Conservation (phyloP, 139 green algal species). For the Picochlorum sp. region DNA sequence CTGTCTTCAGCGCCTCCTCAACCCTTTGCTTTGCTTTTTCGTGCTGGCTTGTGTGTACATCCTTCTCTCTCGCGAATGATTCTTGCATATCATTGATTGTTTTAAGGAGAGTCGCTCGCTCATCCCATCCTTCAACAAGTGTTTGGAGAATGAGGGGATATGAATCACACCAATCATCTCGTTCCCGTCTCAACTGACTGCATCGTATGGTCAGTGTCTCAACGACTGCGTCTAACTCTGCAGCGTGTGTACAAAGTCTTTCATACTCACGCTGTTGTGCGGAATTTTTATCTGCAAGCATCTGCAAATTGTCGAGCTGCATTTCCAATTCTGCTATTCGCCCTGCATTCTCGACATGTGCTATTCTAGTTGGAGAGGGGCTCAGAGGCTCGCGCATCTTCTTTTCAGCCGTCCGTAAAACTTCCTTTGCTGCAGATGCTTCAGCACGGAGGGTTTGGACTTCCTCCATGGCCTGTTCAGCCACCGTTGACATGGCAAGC, state of each 20-base stretch:
- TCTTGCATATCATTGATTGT: neutral
- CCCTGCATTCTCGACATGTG: too few species aligned
- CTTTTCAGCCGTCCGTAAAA: constrained; percentile 16
- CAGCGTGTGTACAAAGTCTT: too few species aligned
- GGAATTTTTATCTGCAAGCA: too few species aligned
- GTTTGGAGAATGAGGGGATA: neutral
- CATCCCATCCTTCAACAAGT: neutral
- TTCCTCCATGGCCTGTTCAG: constrained; percentile 16
- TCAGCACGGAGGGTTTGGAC: constrained; percentile 14
- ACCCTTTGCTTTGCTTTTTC: neutral
- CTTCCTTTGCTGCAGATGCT: constrained; percentile 27
- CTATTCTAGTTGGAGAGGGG: too few species aligned
- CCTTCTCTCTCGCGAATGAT: neutral
- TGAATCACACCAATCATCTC: neutral
- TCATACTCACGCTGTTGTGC: too few species aligned
- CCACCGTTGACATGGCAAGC: constrained; percentile 5
- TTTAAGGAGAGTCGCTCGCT: neutral
- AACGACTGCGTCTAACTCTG: too few species aligned
- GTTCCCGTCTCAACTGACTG: too few species aligned
- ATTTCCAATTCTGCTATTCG: too few species aligned
- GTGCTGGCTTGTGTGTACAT: neutral
- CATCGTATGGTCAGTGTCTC: too few species aligned
- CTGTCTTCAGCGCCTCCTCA: neutral
- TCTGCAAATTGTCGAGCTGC: too few species aligned
- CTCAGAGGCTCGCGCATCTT: constrained; percentile 5